phyloP scores from a whole-genome alignment of 306 rosid species.

The Psophocarpus tetragonolobus region DNA sequence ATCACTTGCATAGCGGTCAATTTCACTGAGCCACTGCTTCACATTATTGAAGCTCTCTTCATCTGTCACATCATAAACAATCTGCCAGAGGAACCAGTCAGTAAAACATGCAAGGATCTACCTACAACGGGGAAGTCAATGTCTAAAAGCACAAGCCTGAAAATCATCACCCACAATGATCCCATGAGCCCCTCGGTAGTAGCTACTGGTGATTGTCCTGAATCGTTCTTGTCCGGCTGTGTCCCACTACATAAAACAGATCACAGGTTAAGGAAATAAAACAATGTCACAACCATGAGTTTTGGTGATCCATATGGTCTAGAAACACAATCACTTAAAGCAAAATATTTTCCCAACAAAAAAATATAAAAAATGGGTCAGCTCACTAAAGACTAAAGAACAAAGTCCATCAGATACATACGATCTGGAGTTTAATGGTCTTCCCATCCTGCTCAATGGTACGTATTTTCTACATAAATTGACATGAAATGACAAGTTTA shows the following conservation, averaged over 20 bases:
- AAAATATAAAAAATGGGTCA: not conserved
- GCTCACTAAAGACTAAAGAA: not conserved
- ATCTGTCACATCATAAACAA: slow-evolving; percentile 60
- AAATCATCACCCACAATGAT: slow-evolving; percentile 48
- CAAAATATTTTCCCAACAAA: not conserved
- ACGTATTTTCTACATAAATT: slow-evolving; percentile 48
- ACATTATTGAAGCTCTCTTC: slow-evolving; percentile 57
- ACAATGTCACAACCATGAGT: not conserved
- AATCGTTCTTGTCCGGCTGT: slow-evolving; percentile 61
- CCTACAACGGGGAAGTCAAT: not conserved
- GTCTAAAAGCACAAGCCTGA: slow-evolving; percentile 6
- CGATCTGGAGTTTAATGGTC: slow-evolving; percentile 57
- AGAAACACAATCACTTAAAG: slow-evolving; percentile 8
- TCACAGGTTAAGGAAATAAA: slow-evolving; percentile 26
- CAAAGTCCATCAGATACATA: slow-evolving; percentile 28
- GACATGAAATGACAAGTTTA: slow-evolving; percentile 20
- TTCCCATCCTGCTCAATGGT: slow-evolving; percentile 59
- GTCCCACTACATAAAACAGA: slow-evolving; percentile 48
- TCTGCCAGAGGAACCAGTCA: slow-evolving; percentile 40
- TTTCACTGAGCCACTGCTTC: slow-evolving; percentile 60
- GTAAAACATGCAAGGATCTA: slow-evolving; percentile 18
- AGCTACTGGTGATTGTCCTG: slow-evolving; percentile 59
- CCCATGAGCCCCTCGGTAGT: slow-evolving; percentile 60
- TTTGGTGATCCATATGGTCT: not conserved
- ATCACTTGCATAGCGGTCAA: slow-evolving; percentile 58